These are phyloP conservation scores for Alternaria gaisen DNA, from an alignment of 2,329 filamentous ascomycete genomes.

Conservation along the genomic window DNA sequence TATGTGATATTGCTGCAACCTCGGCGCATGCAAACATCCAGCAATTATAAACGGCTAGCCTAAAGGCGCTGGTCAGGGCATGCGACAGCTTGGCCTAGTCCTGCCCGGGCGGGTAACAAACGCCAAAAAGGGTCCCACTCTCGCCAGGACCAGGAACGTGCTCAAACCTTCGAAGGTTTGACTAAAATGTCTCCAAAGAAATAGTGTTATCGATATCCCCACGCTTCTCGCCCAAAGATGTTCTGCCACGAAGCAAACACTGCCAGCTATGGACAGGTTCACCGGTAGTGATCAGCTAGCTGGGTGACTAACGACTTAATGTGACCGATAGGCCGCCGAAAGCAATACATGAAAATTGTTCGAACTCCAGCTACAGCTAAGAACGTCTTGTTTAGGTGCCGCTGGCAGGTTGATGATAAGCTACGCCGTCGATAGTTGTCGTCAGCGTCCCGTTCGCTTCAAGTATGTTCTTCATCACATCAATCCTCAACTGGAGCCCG, in stretches of 20 bases:
- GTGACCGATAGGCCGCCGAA: not conserved
- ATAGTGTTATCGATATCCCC: not conserved
- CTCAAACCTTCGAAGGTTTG: not conserved
- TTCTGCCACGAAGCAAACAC: not conserved
- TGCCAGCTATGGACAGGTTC: not conserved
- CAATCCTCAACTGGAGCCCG: conserved; percentile 54
- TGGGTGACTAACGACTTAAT: not conserved
- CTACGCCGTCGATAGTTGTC: conserved; percentile 50
- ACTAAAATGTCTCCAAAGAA: not conserved
- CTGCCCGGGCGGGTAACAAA: not conserved
- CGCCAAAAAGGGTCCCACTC: not conserved
- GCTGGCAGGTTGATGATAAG: conserved; percentile 53
- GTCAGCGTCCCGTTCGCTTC: conserved; percentile 54
- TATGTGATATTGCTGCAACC: not conserved
- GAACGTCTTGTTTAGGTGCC: conserved; percentile 23
- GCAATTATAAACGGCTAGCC: not conserved
- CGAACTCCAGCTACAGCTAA: not conserved
- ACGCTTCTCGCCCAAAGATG: not conserved
- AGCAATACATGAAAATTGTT: not conserved
- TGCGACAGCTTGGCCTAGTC: not conserved
- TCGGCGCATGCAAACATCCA: not conserved
- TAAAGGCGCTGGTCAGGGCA: not conserved
- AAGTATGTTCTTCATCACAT: conserved; percentile 53
- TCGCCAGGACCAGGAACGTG: not conserved
- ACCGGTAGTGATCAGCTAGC: not conserved